Evolutionary conservation across 179 eudicot species (phyloP), one percentile per base, ranked within the genome.

Genomic region (Camellia oleifera): DNA sequence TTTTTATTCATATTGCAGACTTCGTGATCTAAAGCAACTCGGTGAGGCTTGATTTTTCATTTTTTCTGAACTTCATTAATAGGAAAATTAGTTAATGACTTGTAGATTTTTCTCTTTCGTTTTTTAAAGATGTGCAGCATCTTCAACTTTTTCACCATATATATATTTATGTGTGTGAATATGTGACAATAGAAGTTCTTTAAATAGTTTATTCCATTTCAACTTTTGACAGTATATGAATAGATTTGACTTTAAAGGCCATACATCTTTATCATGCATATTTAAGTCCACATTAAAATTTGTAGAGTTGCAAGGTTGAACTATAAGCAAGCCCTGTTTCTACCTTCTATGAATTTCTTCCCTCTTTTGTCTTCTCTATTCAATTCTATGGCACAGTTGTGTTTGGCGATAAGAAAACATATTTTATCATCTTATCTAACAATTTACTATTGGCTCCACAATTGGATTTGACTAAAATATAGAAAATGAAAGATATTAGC

Each of bases 1-100:
- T 65, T 74, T 77, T 73, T 3, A 66, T 60, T 70, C 18, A 15
- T 76, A 23, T 76, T 90, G 90, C 91, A 92, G 97, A 81, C 91
- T 92, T 71, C 97, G 93, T 63, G 97, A 92, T 83, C 91, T 92
- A 66, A 91, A 91, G 84, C 94, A 92, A 85, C 93, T 91, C 42
- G 97, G 97, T 89, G 73, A 89, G 91, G 71, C 68, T 72, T 52
- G 46, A 69, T 58, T 63, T 65, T 53, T 32, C 40, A 32, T 32
- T 32, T 18, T 45, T 23, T 32, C 13, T 1, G 32, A 63, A 62
- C 18, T 64, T 76, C n/a, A 48, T 17, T 61, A 11, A 0, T 10
- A 76, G 40, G 45, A 67, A 61, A n/a, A 54, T 81, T 53, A 20
- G 45, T n/a, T 67, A 13, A 45, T 46, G 15, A 14, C 32, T 46